Percentiles rank a stretch among this genome's conserved stretches.
phyloP scores from a whole-genome alignment of 495 filamentous ascomycete species.

The Lasiosphaeria hispida region DNA sequence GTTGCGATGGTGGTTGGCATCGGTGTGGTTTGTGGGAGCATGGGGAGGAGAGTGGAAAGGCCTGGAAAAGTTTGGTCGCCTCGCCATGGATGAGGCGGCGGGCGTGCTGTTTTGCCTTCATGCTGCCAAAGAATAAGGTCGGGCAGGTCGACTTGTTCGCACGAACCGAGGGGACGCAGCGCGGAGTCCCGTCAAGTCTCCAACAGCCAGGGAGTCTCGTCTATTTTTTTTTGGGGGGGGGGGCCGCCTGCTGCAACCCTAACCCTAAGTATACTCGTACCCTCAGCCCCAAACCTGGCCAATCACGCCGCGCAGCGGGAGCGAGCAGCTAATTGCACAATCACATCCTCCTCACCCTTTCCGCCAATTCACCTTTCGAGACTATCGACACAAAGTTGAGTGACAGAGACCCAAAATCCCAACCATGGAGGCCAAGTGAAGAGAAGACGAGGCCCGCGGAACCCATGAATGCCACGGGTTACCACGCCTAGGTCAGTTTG shows the following conservation, averaged over 20 bases:
- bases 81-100: conserved; percentile 34
- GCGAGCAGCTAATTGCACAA: conserved; percentile 8
- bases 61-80: conserved; percentile 34
- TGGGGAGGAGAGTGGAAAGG: conserved; percentile 22
- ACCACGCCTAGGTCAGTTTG: no score
- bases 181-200: conserved; percentile 27
- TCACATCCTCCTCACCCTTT: conserved; percentile 5
- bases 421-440: no score
- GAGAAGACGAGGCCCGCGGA: no score
- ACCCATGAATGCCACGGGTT: no score
- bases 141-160: conserved; percentile 36
- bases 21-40: conserved; percentile 21
- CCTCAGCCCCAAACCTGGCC: conserved; percentile 7
- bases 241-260: conserved; percentile 20
- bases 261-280: conserved; percentile 31
- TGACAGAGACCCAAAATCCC: no score
- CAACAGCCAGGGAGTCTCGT: conserved; percentile 25
- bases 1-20: conserved; percentile 28
- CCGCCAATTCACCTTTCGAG: neutral
- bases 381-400: no score
- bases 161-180: conserved; percentile 32
- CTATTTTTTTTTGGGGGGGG: conserved; percentile 20
- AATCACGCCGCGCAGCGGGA: conserved; percentile 9
- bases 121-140: conserved; percentile 38
- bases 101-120: conserved; percentile 39